phyloP scores from a whole-genome alignment of 352 stramenopile species.

The Pilasporangium apinafurcum region DNA sequence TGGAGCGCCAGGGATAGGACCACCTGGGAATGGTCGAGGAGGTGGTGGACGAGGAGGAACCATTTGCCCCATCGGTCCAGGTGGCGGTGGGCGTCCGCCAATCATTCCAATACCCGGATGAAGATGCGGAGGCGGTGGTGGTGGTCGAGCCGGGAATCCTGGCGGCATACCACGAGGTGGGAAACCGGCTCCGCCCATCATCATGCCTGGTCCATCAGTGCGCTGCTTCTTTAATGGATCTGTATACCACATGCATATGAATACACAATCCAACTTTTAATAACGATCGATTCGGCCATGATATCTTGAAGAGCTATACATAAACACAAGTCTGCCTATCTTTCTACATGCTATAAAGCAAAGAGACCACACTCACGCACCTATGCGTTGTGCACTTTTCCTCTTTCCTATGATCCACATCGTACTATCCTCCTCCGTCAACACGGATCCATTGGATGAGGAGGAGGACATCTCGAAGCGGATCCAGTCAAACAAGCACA shows the following conservation, averaged over 20 bases:
- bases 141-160: constrained; percentile 33
- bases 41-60: constrained; percentile 23
- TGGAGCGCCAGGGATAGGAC: constrained; percentile 19
- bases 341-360: not conserved
- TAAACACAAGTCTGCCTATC: not conserved
- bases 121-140: constrained; percentile 37
- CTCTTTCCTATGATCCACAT: too few species aligned
- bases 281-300: too few species aligned
- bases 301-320: too few species aligned
- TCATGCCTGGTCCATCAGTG: constrained; percentile 19
- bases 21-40: constrained; percentile 21
- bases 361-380: constrained; percentile 10
- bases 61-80: not conserved
- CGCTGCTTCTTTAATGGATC: constrained; percentile 37
- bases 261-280: not conserved
- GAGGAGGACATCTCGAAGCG: too few species aligned
- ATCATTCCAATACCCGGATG: constrained; percentile 39
- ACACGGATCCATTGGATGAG: too few species aligned
- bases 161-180: constrained; percentile 32
- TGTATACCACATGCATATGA: constrained; percentile 7
- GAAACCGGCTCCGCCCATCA: constrained; percentile 44
- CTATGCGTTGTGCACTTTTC: too few species aligned
- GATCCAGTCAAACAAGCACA: too few species aligned
- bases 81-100: constrained; percentile 42
- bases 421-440: too few species aligned